Evolutionary conservation across 768 basidiomycete genomes (phyloP).

Genomic region (Russula vinacea): DNA sequence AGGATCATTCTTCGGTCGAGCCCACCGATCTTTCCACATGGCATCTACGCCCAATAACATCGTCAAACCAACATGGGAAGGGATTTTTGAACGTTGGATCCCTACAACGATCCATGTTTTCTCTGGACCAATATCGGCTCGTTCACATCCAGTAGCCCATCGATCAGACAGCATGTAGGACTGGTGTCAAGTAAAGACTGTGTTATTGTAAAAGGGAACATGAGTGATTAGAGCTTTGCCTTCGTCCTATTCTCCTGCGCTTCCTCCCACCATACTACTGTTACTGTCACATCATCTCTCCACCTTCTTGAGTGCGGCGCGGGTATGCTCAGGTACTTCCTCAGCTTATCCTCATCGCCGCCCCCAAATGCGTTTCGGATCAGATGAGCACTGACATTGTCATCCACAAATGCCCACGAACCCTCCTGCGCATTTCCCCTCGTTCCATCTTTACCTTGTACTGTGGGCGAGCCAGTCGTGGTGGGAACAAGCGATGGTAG

Average conservation of each 20-base stretch:
- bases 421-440: constrained; percentile 40
- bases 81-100: too few species aligned
- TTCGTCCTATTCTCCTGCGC: constrained; percentile 49
- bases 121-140: too few species aligned
- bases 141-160: too few species aligned
- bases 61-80: too few species aligned
- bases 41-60: too few species aligned
- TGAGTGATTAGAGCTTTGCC: constrained; percentile 49
- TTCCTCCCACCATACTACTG: constrained; percentile 82
- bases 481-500: constrained; percentile 58
- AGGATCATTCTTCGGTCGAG: too few species aligned
- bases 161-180: constrained; percentile 8
- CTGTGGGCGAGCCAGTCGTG: constrained; percentile 47
- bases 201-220: constrained; percentile 23
- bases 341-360: constrained; percentile 56
- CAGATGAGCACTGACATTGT: constrained; percentile 75
- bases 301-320: constrained; percentile 71
- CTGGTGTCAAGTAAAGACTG: constrained; percentile 19
- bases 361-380: constrained; percentile 94
- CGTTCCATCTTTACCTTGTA: constrained; percentile 60
- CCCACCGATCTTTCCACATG: too few species aligned
- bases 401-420: constrained; percentile 76
- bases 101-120: too few species aligned
- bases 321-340: constrained; percentile 74
- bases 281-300: constrained; percentile 83